Percentiles rank a stretch among this genome's conserved stretches.
These are phyloP conservation scores for Papiliotrema laurentii DNA, from an alignment of 1,284 basidiomycete species.

Conservation along the genomic window DNA sequence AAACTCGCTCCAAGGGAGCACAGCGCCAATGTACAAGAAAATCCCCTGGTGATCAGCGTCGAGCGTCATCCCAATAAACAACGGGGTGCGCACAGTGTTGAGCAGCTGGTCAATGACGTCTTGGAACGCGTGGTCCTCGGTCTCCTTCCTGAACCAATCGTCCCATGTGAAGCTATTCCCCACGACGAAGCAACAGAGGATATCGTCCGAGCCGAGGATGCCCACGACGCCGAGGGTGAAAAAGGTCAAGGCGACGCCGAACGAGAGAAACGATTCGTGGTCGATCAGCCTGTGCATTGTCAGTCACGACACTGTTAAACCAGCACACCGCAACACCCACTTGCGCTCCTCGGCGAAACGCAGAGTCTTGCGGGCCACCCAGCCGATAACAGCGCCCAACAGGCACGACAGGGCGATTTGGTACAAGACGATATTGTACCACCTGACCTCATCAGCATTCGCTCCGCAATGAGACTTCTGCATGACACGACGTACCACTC, in stretches of 20 bases:
- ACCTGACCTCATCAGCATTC: constrained; percentile 18
- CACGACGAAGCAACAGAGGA: constrained; percentile 55
- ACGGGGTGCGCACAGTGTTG: constrained; percentile 42
- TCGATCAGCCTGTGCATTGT: constrained; percentile 34
- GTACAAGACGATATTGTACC: constrained; percentile 45
- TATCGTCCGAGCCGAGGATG: constrained; percentile 84
- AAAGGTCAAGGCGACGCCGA: constrained; percentile 47
- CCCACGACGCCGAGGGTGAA: constrained; percentile 78
- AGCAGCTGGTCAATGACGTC: constrained; percentile 55
- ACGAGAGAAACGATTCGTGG: constrained; percentile 46
- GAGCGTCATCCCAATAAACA: neutral
- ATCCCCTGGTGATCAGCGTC: constrained; percentile 25
- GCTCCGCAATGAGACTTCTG: neutral
- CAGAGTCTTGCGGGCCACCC: constrained; percentile 44
- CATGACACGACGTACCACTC: constrained; percentile 54
- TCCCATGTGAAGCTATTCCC: constrained; percentile 48
- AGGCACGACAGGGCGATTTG: constrained; percentile 64
- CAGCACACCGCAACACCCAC: constrained; percentile 35
- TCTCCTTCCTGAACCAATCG: constrained; percentile 51
- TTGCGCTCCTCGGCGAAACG: constrained; percentile 29
- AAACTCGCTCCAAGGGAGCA: constrained; percentile 67
- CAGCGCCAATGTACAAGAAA: constrained; percentile 86
- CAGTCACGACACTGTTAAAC: neutral
- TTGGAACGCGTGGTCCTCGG: constrained; percentile 54
- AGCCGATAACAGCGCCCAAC: constrained; percentile 75